Evolutionary conservation across 495 filamentous ascomycete genomes (phyloP).

Genomic region (Neurospora africana): DNA sequence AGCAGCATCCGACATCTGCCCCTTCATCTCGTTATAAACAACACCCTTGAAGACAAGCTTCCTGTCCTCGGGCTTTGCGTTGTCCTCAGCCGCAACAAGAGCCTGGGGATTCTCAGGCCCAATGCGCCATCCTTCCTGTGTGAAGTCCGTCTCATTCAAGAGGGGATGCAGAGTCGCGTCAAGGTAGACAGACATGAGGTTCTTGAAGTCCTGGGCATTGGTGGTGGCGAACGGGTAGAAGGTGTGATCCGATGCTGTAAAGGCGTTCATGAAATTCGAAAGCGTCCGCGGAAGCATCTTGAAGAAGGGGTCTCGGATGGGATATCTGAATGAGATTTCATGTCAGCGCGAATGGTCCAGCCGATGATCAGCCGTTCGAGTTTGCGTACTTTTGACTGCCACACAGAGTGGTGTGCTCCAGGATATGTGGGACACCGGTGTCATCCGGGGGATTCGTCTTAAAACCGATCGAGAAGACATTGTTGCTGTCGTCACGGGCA

Average conservation of each 20-base stretch:
- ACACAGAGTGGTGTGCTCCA: constrained; percentile 94
- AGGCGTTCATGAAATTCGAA: constrained; percentile 99
- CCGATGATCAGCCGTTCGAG: not conserved
- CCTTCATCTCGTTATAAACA: constrained; percentile 99
- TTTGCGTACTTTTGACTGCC: constrained; percentile 82
- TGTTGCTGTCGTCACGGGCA: constrained; percentile 89
- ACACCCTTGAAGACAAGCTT: constrained; percentile 93
- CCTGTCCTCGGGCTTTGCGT: constrained; percentile 32
- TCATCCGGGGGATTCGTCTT: constrained; percentile 97
- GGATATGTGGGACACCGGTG: constrained; percentile 91
- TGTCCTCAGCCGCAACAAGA: constrained; percentile 30
- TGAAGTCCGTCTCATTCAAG: constrained; percentile 81
- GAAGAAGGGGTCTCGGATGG: constrained; percentile 95
- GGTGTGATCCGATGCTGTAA: constrained; percentile 93
- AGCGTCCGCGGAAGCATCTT: constrained; percentile 97
- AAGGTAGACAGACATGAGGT: constrained; percentile 91
- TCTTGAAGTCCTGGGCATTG: constrained; percentile 90
- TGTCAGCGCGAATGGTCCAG: constrained; percentile 10
- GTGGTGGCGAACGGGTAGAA: constrained; percentile 97
- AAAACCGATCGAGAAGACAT: constrained; percentile 98
- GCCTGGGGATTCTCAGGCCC: constrained; percentile 78
- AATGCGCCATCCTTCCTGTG: constrained; percentile 92
- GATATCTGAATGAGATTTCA: constrained; percentile 52
- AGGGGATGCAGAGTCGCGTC: constrained; percentile 88
- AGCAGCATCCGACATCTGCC: constrained; percentile 93